Conservation (phyloP, 306 rosid genomes). For the Amphicarpaea edgeworthii region DNA sequence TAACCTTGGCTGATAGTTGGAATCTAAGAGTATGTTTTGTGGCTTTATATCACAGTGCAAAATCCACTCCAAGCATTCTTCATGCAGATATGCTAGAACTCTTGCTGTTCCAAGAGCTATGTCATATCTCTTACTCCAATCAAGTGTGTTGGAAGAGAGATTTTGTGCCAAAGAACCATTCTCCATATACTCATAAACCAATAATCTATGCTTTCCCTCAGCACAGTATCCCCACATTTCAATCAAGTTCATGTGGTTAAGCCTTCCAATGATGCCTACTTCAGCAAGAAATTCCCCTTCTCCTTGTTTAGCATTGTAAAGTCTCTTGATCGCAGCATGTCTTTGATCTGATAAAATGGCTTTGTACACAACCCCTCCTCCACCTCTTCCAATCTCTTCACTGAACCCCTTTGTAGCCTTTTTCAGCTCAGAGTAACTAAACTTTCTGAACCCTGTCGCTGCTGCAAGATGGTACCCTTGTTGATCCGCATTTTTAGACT, state of each 20-base stretch:
- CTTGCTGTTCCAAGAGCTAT: constrained; percentile 45
- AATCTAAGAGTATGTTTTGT: constrained; percentile 43
- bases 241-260: constrained; percentile 50
- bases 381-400: constrained; percentile 66
- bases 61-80: constrained; percentile 48
- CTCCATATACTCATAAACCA: constrained; percentile 49
- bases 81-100: constrained; percentile 47
- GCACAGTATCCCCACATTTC: constrained; percentile 55
- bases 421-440: constrained; percentile 56
- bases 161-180: constrained; percentile 47
- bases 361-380: constrained; percentile 60
- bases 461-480: constrained; percentile 34
- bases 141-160: constrained; percentile 27
- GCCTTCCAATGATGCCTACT: constrained; percentile 47
- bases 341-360: constrained; percentile 52
- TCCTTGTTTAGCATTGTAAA: constrained; percentile 54
- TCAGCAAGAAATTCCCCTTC: constrained; percentile 47
- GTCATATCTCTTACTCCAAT: constrained; percentile 41
- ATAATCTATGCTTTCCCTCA: constrained; percentile 40
- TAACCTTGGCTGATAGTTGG: constrained; percentile 42
- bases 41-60: constrained; percentile 50
- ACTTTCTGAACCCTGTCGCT: constrained; percentile 49
- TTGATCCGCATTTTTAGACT: constrained; percentile 43
- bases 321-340: constrained; percentile 57
- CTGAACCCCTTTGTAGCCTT: constrained; percentile 51